These are phyloP conservation scores for Penicillium psychrosexuale DNA, from an alignment of 2,329 filamentous ascomycete genomes.

Conservation along the genomic window DNA sequence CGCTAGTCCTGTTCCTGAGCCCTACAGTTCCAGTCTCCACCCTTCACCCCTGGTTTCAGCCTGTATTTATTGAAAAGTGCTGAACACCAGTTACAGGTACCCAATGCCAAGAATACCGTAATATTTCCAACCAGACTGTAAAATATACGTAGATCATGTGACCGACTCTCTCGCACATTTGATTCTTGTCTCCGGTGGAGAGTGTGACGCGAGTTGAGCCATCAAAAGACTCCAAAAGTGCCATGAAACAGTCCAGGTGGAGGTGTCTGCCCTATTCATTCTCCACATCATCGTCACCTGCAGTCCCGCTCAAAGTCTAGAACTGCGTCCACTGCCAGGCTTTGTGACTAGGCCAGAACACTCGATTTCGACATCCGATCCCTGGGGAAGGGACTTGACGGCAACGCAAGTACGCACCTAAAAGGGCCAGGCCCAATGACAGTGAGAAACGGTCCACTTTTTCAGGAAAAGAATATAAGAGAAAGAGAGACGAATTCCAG, in stretches of 20 bases:
- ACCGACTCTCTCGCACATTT: background rate
- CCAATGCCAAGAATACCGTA: background rate
- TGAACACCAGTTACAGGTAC: background rate
- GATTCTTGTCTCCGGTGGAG: background rate
- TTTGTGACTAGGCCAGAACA: constrained; percentile 43
- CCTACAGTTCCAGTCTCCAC: constrained; percentile 13
- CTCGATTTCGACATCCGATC: constrained; percentile 55
- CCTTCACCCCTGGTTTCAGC: constrained; percentile 10
- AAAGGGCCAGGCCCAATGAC: background rate
- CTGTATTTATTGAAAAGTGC: background rate
- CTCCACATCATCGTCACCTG: constrained; percentile 1
- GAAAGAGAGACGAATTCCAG: background rate
- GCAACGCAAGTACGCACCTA: constrained; percentile 48
- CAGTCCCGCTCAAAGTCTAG: constrained; percentile 15
- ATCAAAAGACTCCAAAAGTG: background rate
- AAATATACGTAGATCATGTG: constrained; percentile 10
- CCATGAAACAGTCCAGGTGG: background rate
- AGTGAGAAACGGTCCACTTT: constrained; percentile 1
- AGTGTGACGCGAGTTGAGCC: background rate
- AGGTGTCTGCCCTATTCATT: background rate
- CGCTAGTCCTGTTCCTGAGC: constrained; percentile 35
- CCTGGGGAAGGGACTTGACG: constrained; percentile 50
- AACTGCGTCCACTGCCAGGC: constrained; percentile 8
- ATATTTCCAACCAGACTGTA: background rate
- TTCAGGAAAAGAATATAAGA: background rate